Percentiles rank a stretch among this genome's conserved stretches.
Evolutionary conservation across 441 rosid genomes (phyloP).

Genomic region (Pelargonium exstipulatum): DNA sequence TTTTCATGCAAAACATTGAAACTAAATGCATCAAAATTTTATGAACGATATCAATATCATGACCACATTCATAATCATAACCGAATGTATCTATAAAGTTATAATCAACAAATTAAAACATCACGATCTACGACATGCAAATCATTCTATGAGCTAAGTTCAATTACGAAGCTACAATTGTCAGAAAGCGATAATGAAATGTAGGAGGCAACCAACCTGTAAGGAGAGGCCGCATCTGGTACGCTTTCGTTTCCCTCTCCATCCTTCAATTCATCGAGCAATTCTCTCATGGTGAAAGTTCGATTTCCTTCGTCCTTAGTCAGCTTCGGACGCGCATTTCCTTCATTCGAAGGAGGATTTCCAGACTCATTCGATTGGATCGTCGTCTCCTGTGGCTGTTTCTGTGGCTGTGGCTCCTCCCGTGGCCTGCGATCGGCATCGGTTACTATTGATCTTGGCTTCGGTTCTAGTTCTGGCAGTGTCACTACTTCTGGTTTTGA

Average conservation of each 20-base stretch:
- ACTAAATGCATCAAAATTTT: too few species aligned
- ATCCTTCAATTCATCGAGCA: slow-evolving; percentile 67
- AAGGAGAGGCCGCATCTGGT: slow-evolving; percentile 36
- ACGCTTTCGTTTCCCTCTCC: slow-evolving; percentile 60
- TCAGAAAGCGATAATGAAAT: slow-evolving; percentile 7
- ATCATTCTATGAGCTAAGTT: not conserved
- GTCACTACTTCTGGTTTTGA: slow-evolving; percentile 16
- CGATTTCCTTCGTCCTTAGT: slow-evolving; percentile 55
- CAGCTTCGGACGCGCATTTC: slow-evolving; percentile 27
- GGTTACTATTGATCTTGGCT: slow-evolving; percentile 8
- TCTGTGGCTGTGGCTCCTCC: slow-evolving; percentile 9
- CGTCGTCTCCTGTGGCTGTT: slow-evolving; percentile 25
- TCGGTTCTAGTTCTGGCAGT: slow-evolving; percentile 21
- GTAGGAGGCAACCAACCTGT: slow-evolving; percentile 21
- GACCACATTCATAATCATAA: too few species aligned
- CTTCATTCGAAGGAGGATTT: slow-evolving; percentile 26
- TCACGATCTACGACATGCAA: not conserved
- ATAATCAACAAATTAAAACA: too few species aligned
- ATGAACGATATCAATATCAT: too few species aligned
- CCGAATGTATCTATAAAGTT: too few species aligned
- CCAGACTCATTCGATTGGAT: slow-evolving; percentile 34
- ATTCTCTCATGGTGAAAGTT: slow-evolving; percentile 84
- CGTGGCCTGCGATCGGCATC: slow-evolving; percentile 37
- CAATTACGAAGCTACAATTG: not conserved
- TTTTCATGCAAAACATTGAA: too few species aligned